Evolutionary conservation across 2,329 filamentous ascomycete species (phyloP).

Genomic region (Emergomyces pasteurianus): DNA sequence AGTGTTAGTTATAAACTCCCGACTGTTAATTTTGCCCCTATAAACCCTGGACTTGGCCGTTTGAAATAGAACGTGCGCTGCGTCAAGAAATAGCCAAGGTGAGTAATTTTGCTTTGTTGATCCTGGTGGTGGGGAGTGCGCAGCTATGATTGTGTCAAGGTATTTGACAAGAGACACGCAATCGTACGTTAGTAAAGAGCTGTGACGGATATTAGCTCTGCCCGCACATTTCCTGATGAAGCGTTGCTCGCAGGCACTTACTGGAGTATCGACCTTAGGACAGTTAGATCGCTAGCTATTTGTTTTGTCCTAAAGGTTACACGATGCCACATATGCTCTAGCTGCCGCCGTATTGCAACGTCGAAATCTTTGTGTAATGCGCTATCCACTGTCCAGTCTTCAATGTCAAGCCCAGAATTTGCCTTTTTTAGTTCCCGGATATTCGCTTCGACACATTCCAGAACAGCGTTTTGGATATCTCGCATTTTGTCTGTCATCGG

Average conservation of each 20-base stretch:
- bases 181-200: conserved; percentile 68
- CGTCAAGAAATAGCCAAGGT: conserved; percentile 92
- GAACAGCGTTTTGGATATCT: conserved; percentile 82
- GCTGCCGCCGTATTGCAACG: conserved; percentile 69
- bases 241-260: conserved; percentile 24
- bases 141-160: conserved; percentile 84
- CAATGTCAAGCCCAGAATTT: conserved; percentile 84
- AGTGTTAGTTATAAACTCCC: conserved; percentile 34
- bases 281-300: conserved; percentile 78
- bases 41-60: conserved; percentile 84
- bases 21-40: conserved; percentile 53
- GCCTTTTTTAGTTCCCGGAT: conserved; percentile 87
- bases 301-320: conserved; percentile 91
- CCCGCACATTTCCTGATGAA: neutral
- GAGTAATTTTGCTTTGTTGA: conserved; percentile 81
- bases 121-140: conserved; percentile 76
- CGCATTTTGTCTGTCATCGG: conserved; percentile 92
- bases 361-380: conserved; percentile 90
- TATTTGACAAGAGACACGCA: conserved; percentile 85
- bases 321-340: conserved; percentile 95
- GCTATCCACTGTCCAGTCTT: conserved; percentile 92
- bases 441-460: conserved; percentile 92
- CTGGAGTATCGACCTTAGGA: conserved; percentile 72
- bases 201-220: conserved; percentile 15
- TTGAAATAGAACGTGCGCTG: conserved; percentile 86